Conservation (phyloP, 306 rosid genomes). For the Delonix regia region DNA sequence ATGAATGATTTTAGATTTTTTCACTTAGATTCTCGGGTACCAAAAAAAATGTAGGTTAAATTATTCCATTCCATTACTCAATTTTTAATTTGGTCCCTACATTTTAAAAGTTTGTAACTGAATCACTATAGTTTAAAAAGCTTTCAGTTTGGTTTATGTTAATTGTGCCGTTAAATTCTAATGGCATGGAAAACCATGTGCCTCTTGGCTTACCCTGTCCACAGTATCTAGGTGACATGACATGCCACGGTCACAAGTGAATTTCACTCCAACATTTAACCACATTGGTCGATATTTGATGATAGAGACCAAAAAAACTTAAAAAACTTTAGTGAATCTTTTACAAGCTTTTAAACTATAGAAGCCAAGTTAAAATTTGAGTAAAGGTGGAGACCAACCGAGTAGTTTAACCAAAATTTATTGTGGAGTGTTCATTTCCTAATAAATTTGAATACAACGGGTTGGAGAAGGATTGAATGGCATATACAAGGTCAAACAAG, state of each 20-base stretch:
- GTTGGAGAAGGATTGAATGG: constrained; percentile 10
- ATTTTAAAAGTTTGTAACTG: not conserved
- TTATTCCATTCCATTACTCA: not conserved
- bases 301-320: not conserved
- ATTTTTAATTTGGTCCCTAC: not conserved
- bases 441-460: not conserved
- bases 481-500: constrained; percentile 1
- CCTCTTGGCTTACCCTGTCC: not conserved
- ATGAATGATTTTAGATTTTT: not conserved
- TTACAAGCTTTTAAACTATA: not conserved
- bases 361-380: not conserved
- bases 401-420: not conserved
- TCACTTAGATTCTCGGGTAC: not conserved
- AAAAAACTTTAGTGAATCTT: not conserved
- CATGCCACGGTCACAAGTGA: not conserved
- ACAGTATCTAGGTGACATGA: not conserved
- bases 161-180: not conserved
- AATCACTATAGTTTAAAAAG: not conserved
- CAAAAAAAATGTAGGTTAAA: not conserved
- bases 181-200: not conserved
- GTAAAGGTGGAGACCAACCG: not conserved
- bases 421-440: not conserved
- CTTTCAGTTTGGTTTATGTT: not conserved
- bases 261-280: not conserved
- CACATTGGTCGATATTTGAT: not conserved